A percentile compares a stretch with the other conserved stretches of the same genome.
Evolutionary conservation across 306 rosid genomes (phyloP).

Genomic region (Crotalaria pallida): DNA sequence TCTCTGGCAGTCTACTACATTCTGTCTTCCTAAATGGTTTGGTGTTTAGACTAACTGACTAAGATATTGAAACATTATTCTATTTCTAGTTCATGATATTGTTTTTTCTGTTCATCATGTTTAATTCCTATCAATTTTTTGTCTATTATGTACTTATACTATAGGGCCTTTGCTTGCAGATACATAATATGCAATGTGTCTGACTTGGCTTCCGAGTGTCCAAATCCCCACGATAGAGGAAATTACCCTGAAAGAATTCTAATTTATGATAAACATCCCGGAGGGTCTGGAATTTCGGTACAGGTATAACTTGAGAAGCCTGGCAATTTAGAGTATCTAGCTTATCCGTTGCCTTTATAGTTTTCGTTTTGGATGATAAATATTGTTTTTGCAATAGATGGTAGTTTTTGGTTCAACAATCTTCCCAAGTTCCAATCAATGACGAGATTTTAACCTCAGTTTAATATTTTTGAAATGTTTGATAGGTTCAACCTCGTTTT

Average conservation of each 20-base stretch:
- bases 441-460: background rate
- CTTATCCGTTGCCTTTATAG: background rate
- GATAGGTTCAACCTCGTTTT: constrained; percentile 70
- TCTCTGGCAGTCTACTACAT: background rate
- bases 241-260: constrained; percentile 83
- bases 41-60: background rate
- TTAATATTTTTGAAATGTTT: constrained; percentile 16
- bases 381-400: background rate
- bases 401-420: constrained; percentile 16
- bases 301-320: constrained; percentile 44
- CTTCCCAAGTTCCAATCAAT: background rate
- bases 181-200: constrained; percentile 72
- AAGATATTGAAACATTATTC: background rate
- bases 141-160: constrained; percentile 15
- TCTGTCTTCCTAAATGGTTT: constrained; percentile 9
- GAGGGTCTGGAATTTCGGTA: constrained; percentile 72
- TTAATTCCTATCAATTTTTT: constrained; percentile 14
- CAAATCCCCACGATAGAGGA: constrained; percentile 68
- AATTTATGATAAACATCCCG: constrained; percentile 79
- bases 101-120: background rate
- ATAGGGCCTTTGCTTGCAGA: constrained; percentile 38
- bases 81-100: background rate
- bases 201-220: constrained; percentile 87
- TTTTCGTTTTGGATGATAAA: constrained; percentile 13
- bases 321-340: background rate